Evolutionary conservation across 2,329 filamentous ascomycete genomes (phyloP).

Genomic region (Ilyonectria mors-panacis): DNA sequence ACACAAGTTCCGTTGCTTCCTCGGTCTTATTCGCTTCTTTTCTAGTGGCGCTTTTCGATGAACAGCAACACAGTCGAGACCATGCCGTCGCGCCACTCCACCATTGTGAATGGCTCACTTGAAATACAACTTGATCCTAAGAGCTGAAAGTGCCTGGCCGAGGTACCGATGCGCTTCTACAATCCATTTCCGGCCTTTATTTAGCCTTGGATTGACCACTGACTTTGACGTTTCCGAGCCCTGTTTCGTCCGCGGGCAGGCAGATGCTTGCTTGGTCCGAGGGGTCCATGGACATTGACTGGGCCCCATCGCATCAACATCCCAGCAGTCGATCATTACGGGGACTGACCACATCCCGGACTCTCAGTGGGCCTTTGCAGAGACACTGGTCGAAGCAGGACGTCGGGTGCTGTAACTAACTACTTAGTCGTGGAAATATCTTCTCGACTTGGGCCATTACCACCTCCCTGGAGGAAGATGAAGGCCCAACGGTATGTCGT

Average conservation of each 20-base stretch:
- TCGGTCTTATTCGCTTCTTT: not conserved
- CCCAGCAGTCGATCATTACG: constrained; percentile 40
- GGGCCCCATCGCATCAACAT: constrained; percentile 19
- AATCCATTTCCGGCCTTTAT: not conserved
- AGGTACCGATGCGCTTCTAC: not conserved
- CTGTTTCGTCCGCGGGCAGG: constrained; percentile 5
- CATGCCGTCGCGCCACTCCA: not conserved
- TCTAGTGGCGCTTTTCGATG: not conserved
- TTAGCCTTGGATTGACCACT: not conserved
- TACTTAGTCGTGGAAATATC: no score
- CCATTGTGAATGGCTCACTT: not conserved
- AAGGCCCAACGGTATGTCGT: not conserved
- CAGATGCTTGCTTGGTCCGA: not conserved
- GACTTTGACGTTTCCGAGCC: not conserved
- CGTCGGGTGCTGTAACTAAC: no score
- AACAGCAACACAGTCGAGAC: not conserved
- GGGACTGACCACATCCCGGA: not conserved
- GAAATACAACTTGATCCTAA: not conserved
- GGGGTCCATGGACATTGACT: constrained; percentile 1
- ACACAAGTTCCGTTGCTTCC: not conserved
- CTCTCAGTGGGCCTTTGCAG: not conserved
- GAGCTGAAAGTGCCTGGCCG: not conserved
- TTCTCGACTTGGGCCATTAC: no score
- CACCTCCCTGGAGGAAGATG: not conserved
- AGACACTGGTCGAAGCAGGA: not conserved